Evolutionary conservation across 768 basidiomycete genomes (phyloP).

Genomic region (Lactarius vividus): DNA sequence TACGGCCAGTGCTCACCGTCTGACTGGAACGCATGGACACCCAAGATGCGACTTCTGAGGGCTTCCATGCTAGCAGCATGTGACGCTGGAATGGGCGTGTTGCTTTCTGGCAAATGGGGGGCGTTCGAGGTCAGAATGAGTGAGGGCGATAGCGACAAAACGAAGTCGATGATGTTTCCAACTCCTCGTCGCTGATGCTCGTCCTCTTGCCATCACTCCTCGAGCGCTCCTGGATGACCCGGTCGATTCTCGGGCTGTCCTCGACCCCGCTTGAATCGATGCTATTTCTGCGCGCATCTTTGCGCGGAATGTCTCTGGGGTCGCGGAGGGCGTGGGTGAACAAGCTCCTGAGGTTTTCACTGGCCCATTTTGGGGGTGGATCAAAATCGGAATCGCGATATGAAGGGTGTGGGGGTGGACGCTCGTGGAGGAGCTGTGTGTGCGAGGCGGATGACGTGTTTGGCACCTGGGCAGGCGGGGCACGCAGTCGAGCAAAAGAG

Average conservation of each 20-base stretch:
- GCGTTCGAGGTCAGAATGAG: not conserved
- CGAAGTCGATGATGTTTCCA: slow-evolving; percentile 24
- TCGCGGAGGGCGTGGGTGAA: slow-evolving; percentile 25
- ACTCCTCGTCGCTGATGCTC: slow-evolving; percentile 27
- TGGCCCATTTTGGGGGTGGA: slow-evolving; percentile 24
- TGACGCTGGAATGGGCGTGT: slow-evolving; percentile 10
- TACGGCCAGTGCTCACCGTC: slow-evolving; percentile 11
- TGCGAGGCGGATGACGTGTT: slow-evolving; percentile 23
- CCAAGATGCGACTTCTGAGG: slow-evolving; percentile 18
- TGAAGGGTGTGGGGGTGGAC: slow-evolving; percentile 25
- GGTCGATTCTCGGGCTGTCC: slow-evolving; percentile 27
- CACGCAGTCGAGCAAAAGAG: slow-evolving; percentile 25
- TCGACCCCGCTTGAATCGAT: slow-evolving; percentile 29
- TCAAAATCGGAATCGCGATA: slow-evolving; percentile 29
- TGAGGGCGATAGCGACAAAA: slow-evolving; percentile 1
- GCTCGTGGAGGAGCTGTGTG: slow-evolving; percentile 26
- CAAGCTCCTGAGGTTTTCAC: slow-evolving; percentile 24
- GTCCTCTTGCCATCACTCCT: slow-evolving; percentile 26
- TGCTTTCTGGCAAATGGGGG: not conserved
- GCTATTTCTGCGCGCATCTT: slow-evolving; percentile 24
- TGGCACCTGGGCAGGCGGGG: slow-evolving; percentile 22
- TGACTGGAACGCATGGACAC: slow-evolving; percentile 5
- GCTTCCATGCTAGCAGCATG: slow-evolving; percentile 25
- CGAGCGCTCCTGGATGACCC: slow-evolving; percentile 25
- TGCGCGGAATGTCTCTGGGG: slow-evolving; percentile 21